phyloP scores from a whole-genome alignment of 306 rosid genomes.

The Lithocarpus polystachyus region DNA sequence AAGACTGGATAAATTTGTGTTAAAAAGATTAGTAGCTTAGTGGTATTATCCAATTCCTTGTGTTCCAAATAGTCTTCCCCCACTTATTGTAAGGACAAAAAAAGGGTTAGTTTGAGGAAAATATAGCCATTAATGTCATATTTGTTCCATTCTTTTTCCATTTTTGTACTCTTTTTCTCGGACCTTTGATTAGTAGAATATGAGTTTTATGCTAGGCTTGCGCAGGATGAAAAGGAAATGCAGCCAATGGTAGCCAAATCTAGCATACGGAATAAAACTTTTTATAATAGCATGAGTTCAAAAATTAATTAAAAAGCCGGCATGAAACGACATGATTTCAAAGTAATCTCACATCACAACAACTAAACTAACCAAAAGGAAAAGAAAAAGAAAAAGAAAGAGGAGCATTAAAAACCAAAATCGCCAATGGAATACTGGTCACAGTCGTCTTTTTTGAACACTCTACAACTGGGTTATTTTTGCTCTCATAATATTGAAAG shows the following conservation, averaged over 20 bases:
- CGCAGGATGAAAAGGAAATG: not conserved
- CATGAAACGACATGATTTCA: conserved; percentile 25
- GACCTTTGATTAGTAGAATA: not conserved
- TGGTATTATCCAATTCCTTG: no score
- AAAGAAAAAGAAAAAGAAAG: not conserved
- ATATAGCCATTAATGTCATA: not conserved
- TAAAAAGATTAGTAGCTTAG: no score
- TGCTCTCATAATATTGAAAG: conserved; percentile 17
- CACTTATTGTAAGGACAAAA: no score
- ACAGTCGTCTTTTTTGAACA: conserved; percentile 32
- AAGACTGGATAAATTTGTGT: no score
- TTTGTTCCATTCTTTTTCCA: not conserved
- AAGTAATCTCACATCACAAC: conserved; percentile 13
- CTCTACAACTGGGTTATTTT: conserved; percentile 7
- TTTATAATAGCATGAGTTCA: not conserved
- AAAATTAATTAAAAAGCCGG: not conserved
- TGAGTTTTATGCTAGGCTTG: not conserved
- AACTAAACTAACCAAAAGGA: conserved; percentile 17
- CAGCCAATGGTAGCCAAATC: not conserved
- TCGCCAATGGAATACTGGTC: conserved; percentile 27
- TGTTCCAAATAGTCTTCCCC: no score
- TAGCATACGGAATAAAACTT: not conserved
- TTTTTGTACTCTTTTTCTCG: not conserved
- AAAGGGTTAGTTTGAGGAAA: no score
- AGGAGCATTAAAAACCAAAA: not conserved